Percentiles rank a stretch among this genome's conserved stretches.
Evolutionary conservation across 1,284 basidiomycete species (phyloP).

Genomic region (Papiliotrema flavescens): DNA sequence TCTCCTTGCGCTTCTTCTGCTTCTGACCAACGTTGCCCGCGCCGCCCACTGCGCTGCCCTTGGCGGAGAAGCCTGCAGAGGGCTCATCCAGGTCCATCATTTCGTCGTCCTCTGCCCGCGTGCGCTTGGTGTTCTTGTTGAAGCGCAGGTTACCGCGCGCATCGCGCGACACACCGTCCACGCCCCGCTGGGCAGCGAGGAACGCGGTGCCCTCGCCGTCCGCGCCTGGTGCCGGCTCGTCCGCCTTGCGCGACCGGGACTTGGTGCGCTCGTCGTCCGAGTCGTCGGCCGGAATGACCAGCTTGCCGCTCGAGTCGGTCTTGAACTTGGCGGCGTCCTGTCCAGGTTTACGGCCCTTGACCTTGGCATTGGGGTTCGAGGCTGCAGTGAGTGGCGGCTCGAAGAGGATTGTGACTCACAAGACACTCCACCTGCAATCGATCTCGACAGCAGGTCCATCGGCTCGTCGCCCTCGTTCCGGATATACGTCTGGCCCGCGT

Average conservation of each 20-base stretch:
- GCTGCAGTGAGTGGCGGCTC: not conserved
- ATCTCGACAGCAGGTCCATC: slow-evolving; percentile 86
- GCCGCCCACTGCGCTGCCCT: slow-evolving; percentile 40
- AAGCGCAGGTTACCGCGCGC: slow-evolving; percentile 84
- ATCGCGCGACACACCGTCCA: slow-evolving; percentile 84
- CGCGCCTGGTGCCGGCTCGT: slow-evolving; percentile 25
- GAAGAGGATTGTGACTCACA: slow-evolving; percentile 54
- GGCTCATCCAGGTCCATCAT: slow-evolving; percentile 50
- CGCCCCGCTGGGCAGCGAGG: slow-evolving; percentile 68
- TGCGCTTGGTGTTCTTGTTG: slow-evolving; percentile 94
- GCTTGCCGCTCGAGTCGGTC: slow-evolving; percentile 82
- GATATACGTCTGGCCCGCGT: slow-evolving; percentile 53
- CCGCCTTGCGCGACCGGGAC: slow-evolving; percentile 19
- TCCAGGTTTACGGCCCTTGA: slow-evolving; percentile 60
- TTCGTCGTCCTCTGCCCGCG: slow-evolving; percentile 59
- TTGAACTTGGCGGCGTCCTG: slow-evolving; percentile 84
- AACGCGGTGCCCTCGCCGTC: slow-evolving; percentile 76
- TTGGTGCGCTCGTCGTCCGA: slow-evolving; percentile 46
- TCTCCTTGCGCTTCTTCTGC: slow-evolving; percentile 53
- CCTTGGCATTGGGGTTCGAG: slow-evolving; percentile 1
- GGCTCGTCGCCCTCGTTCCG: slow-evolving; percentile 89
- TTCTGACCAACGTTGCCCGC: slow-evolving; percentile 9
- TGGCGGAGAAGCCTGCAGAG: too few species aligned
- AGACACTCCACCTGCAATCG: slow-evolving; percentile 67
- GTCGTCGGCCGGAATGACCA: slow-evolving; percentile 67